Evolutionary conservation across 164 flowering plant genomes (phyloP).

Genomic region (Sextonia rubra): DNA sequence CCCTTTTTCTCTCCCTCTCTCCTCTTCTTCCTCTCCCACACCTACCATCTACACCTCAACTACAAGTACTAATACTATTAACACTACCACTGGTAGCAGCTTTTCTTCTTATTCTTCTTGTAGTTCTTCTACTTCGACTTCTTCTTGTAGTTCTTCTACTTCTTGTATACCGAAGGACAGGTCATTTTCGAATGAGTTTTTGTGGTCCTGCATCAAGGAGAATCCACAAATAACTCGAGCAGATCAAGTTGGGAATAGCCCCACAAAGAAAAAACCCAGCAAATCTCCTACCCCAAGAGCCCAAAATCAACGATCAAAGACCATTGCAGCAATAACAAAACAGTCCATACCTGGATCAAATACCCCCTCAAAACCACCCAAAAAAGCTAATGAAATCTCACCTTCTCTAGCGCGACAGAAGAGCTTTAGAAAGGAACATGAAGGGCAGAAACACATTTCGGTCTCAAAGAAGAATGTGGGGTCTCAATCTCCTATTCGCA

Average conservation of each 20-base stretch:
- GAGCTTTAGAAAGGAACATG: constrained; percentile 37
- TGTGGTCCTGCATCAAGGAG: constrained; percentile 49
- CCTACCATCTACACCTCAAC: constrained; percentile 4
- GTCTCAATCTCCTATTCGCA: constrained; percentile 46
- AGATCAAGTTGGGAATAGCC: constrained; percentile 17
- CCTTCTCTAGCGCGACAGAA: constrained; percentile 27
- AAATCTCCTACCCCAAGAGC: neutral
- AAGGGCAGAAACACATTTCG: neutral
- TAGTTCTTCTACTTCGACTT: constrained; percentile 7
- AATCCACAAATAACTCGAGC: constrained; percentile 48
- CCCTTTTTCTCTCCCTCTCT: constrained; percentile 15
- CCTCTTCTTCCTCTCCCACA: constrained; percentile 25
- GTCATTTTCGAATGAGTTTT: constrained; percentile 61
- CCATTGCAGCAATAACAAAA: neutral
- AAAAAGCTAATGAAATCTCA: constrained; percentile 17
- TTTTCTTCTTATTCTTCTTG: constrained; percentile 11
- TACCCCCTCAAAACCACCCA: constrained; percentile 15
- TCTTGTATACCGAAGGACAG: constrained; percentile 23
- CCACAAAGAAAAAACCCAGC: neutral
- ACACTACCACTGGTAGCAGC: constrained; percentile 7
- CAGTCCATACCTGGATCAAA: constrained; percentile 8
- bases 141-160: constrained; percentile 26
- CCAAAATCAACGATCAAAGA: neutral
- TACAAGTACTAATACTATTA: constrained; percentile 8
- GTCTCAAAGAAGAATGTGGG: constrained; percentile 20